Conservation (phyloP, 768 basidiomycete genomes). For the Dictyophora rubrovolvata region DNA sequence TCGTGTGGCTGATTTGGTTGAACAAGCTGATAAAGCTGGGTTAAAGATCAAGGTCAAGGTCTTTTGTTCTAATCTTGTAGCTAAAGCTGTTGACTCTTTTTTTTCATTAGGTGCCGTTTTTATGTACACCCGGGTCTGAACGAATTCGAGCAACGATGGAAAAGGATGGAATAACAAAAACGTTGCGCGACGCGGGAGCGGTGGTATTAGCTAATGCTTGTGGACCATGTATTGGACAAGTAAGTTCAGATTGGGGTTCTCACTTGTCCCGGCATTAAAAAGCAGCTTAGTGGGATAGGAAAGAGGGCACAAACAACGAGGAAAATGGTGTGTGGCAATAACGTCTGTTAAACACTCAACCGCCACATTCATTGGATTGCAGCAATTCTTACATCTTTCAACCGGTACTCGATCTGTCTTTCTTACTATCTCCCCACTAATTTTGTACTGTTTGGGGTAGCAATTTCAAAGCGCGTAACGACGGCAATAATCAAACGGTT, state of each 20-base stretch:
- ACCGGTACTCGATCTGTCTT: conserved; percentile 45
- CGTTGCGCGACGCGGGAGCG: conserved; percentile 83
- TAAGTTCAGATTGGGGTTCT: conserved; percentile 18
- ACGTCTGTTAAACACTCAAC: conserved; percentile 6
- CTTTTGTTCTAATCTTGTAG: not conserved
- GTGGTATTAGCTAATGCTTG: conserved; percentile 95
- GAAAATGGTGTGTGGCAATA: conserved; percentile 70
- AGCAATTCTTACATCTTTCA: conserved; percentile 97
- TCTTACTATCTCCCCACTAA: not conserved
- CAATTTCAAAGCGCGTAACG: conserved; percentile 91
- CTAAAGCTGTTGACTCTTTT: not conserved
- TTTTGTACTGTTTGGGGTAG: conserved; percentile 19
- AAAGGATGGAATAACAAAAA: conserved; percentile 76
- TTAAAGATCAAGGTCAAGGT: conserved; percentile 64
- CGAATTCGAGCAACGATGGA: conserved; percentile 97
- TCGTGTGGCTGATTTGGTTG: conserved; percentile 81
- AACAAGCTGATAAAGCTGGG: conserved; percentile 79
- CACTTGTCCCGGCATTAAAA: not conserved
- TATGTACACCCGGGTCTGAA: conserved; percentile 87
- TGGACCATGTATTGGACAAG: conserved; percentile 97
- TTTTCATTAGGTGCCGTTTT: conserved; percentile 57
- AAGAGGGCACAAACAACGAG: conserved; percentile 66
- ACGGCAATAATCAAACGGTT: conserved; percentile 78
- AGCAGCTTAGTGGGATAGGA: conserved; percentile 73
- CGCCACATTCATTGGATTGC: not conserved